Conservation (phyloP, 768 basidiomycete species). For the Dioszegia hungarica region DNA sequence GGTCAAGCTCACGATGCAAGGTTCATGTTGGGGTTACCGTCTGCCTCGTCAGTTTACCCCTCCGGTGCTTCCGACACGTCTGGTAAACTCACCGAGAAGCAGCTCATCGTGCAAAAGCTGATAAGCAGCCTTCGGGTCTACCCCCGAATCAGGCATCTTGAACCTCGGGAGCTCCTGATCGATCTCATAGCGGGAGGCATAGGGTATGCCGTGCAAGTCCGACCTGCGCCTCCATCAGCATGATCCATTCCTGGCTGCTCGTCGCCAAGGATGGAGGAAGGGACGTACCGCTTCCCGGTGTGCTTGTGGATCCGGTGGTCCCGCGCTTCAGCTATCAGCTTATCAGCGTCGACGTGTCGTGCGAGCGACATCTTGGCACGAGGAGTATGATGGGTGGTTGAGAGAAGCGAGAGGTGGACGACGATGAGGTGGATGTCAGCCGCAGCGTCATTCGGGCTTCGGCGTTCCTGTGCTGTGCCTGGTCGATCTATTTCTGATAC, state of each 20-base stretch:
- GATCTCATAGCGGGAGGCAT: constrained; percentile 36
- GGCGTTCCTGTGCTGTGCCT: too few relatives aligned
- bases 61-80: too few relatives aligned
- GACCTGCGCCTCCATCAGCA: constrained; percentile 9
- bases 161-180: constrained; percentile 43
- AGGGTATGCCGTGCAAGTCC: constrained; percentile 41
- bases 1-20: constrained; percentile 53
- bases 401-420: neutral
- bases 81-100: constrained; percentile 47
- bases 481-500: neutral
- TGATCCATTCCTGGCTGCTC: neutral
- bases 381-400: neutral
- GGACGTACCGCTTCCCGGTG: constrained; percentile 27
- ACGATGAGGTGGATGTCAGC: too few relatives aligned
- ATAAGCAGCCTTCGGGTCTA: constrained; percentile 42
- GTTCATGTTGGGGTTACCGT: constrained; percentile 59
- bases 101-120: constrained; percentile 57
- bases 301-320: constrained; percentile 45
- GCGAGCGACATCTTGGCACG: constrained; percentile 34
- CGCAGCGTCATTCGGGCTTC: too few relatives aligned
- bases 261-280: neutral
- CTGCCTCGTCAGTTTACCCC: constrained; percentile 34
- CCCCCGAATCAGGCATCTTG: constrained; percentile 33
- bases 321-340: constrained; percentile 56
- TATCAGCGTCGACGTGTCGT: constrained; percentile 59